phyloP scores from a whole-genome alignment of 2,329 filamentous ascomycete genomes.

The Ceratocystis diversiconidia region DNA sequence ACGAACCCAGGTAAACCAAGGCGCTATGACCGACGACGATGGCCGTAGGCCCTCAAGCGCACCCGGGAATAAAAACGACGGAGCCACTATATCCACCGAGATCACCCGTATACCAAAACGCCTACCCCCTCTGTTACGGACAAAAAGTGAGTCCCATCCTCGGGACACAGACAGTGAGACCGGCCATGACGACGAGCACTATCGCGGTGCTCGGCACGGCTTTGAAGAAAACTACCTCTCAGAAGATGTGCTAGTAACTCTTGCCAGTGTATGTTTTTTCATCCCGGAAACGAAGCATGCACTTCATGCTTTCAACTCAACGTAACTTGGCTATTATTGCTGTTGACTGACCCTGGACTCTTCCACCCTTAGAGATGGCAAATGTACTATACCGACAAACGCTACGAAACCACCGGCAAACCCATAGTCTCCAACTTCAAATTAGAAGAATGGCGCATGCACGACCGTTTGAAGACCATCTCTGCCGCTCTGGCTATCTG shows the following conservation, averaged over 20 bases:
- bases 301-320: slow-evolving; percentile 2
- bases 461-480: slow-evolving; percentile 89
- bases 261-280: slow-evolving; percentile 54
- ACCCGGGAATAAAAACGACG: slow-evolving; percentile 30
- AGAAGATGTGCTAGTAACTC: slow-evolving; percentile 71
- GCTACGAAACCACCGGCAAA: slow-evolving; percentile 86
- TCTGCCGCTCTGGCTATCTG: slow-evolving; percentile 89
- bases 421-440: slow-evolving; percentile 53
- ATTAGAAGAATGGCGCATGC: slow-evolving; percentile 92
- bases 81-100: slow-evolving; percentile 22
- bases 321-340: no score
- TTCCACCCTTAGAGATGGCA: slow-evolving; percentile 64
- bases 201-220: slow-evolving; percentile 59
- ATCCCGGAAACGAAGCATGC: slow-evolving; percentile 3
- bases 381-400: slow-evolving; percentile 98
- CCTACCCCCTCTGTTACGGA: slow-evolving; percentile 39
- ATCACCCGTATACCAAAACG: slow-evolving; percentile 27
- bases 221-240: slow-evolving; percentile 89
- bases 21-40: slow-evolving; percentile 16
- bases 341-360: slow-evolving; percentile 4
- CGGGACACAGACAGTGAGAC: slow-evolving; percentile 29
- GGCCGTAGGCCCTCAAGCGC: slow-evolving; percentile 34
- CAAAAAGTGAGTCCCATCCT: slow-evolving; percentile 41
- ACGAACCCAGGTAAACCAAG: background rate
- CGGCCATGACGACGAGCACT: slow-evolving; percentile 33